phyloP scores from a whole-genome alignment of 768 basidiomycete genomes.

The Tylopilus subfusipes region DNA sequence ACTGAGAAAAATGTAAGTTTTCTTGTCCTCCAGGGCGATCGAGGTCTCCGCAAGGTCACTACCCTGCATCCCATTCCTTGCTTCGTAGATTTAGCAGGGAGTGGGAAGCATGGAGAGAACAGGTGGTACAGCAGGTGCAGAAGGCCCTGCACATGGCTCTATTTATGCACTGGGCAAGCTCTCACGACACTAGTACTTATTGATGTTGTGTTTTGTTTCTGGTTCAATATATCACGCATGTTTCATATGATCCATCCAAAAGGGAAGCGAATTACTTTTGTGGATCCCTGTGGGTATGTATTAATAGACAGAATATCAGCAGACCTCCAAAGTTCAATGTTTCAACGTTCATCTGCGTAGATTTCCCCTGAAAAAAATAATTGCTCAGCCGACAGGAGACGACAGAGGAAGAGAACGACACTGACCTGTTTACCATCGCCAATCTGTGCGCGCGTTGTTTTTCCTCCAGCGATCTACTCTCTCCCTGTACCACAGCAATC shows the following conservation, averaged over 20 bases:
- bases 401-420: background rate
- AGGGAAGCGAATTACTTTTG: background rate
- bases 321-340: background rate
- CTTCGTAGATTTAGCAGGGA: too few species aligned
- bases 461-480: conserved; percentile 54
- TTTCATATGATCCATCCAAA: background rate
- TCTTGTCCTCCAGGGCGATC: too few species aligned
- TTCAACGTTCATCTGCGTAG: conserved; percentile 14
- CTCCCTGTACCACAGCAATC: conserved; percentile 63
- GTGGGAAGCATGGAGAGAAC: background rate
- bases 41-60: background rate
- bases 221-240: background rate
- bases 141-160: too few species aligned
- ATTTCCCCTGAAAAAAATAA: conserved; percentile 20
- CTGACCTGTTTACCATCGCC: conserved; percentile 78
- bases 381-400: background rate
- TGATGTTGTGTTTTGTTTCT: too few species aligned
- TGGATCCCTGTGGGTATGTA: background rate
- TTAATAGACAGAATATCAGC: background rate
- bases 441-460: conserved; percentile 61
- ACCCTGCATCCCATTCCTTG: background rate
- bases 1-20: too few species aligned
- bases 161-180: too few species aligned
- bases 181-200: too few species aligned
- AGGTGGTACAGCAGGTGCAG: background rate